These are phyloP conservation scores for Phytopythium litorale DNA, from an alignment of 352 stramenopile species.

Conservation along the genomic window DNA sequence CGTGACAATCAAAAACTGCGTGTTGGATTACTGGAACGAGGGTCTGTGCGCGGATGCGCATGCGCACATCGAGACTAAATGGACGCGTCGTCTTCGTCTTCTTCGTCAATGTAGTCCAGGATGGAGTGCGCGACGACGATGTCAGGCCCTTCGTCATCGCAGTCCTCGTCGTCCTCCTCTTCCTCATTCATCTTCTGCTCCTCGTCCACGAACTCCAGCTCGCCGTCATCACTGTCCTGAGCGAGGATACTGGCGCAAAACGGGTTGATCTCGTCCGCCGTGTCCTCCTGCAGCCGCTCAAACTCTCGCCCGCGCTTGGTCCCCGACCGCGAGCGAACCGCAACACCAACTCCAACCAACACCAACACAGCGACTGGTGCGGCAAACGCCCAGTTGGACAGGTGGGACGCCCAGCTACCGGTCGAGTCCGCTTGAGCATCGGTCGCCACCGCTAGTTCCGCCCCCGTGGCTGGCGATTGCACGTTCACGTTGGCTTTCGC, in stretches of 20 bases:
- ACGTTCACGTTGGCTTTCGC: background rate
- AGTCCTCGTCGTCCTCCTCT: background rate
- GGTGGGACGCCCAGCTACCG: background rate
- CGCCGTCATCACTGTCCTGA: conserved; percentile 21
- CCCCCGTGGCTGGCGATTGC: background rate
- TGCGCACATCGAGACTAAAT: background rate
- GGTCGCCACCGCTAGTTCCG: background rate
- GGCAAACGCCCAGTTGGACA: conserved; percentile 47
- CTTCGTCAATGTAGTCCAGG: conserved; percentile 10
- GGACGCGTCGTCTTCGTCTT: conserved; percentile 11
- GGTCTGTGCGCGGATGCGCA: background rate
- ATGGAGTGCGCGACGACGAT: background rate
- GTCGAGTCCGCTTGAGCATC: background rate
- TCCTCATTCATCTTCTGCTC: conserved; percentile 12
- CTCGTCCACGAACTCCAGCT: conserved; percentile 27
- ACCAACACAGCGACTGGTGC: conserved; percentile 32
- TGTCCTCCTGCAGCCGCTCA: conserved; percentile 29
- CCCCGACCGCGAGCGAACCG: conserved; percentile 18
- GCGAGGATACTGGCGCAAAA: conserved; percentile 39
- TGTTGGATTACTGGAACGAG: background rate
- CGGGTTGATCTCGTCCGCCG: conserved; percentile 70
- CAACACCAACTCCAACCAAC: conserved; percentile 35
- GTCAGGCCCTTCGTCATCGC: background rate
- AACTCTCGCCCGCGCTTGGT: conserved; percentile 18
- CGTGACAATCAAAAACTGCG: background rate